Evolutionary conservation across 2,329 filamentous ascomycete species (phyloP), one percentile per base, ranked within the genome.

Genomic region (Talaromyces sp.): DNA sequence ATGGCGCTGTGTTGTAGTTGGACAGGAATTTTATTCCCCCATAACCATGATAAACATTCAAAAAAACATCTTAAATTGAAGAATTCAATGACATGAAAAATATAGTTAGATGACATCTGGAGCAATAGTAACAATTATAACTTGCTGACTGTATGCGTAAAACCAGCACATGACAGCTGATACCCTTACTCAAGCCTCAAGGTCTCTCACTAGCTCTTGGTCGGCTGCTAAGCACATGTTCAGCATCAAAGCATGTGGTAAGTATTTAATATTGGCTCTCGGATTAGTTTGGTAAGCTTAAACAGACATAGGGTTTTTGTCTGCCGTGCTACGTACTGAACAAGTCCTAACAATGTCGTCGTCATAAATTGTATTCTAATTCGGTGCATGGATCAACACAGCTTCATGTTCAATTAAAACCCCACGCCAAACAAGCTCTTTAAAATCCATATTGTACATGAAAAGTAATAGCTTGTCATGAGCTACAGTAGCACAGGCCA

Each of bases 401-500:
- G n/a, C 4, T 14, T n/a, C 36, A 40, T 7, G 14, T n/a, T 40
- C 14, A 5, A 40, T n/a, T 16, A n/a, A 40, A n/a, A 5, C 16
- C 16, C 6, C 6, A 16, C 16, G 2, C 6, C 8, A 40, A 40
- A 40, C 5, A 47, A 47, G 44, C 16, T 23, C 4, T 12, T 27
- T 47, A 44, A 42, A 34, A 34, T 6, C 8, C 18, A 47, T 47
- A 47, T 12, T 47, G 16, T 47, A 47, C 44, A 53, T n/a, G 31
- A 9, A 8, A 53, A 53, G 28, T 23, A 23, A 31, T 31, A 8
- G 50, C 14, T 18, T 9, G 14, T 58, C 56, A 61, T 50, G 60
- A 61, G 28, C 55, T 61, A 31, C 60, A 61, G 36, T 61, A 61
- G 52, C 60, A 61, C 5, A 58, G 18, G 4, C 60, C 60, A 1